Evolutionary conservation across 306 rosid species (phyloP).

Genomic region (Rosa persica): DNA sequence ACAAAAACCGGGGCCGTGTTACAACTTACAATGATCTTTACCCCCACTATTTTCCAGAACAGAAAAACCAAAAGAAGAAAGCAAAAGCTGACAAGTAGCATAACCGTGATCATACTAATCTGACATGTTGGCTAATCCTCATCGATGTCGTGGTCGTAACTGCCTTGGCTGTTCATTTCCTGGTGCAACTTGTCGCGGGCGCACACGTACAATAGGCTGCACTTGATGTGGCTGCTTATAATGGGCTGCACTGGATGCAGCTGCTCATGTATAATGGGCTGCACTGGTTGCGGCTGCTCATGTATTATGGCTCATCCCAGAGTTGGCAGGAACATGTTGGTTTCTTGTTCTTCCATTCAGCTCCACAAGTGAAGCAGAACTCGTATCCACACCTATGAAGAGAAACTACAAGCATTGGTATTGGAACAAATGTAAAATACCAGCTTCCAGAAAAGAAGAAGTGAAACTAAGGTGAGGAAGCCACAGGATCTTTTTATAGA

Average conservation of each 20-base stretch:
- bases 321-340: constrained; percentile 66
- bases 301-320: constrained; percentile 48
- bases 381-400: constrained; percentile 58
- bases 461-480: not conserved
- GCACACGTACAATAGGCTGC: not conserved
- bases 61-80: no score
- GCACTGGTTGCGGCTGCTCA: not conserved
- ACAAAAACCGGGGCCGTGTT: no score
- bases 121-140: no score
- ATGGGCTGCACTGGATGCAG: not conserved
- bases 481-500: no score
- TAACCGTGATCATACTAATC: no score
- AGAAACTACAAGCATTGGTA: not conserved
- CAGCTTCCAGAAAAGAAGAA: not conserved
- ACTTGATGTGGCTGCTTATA: not conserved
- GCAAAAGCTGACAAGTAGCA: no score
- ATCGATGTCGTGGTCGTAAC: not conserved
- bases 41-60: no score
- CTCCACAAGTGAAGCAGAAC: constrained; percentile 80
- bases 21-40: no score
- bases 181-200: no score
- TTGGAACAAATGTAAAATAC: not conserved
- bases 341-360: constrained; percentile 65
- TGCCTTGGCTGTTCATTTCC: no score
- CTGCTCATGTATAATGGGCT: not conserved